Base-by-base conservation (phyloP, 331 rosid genomes). In the Ulmus americana region DNA sequence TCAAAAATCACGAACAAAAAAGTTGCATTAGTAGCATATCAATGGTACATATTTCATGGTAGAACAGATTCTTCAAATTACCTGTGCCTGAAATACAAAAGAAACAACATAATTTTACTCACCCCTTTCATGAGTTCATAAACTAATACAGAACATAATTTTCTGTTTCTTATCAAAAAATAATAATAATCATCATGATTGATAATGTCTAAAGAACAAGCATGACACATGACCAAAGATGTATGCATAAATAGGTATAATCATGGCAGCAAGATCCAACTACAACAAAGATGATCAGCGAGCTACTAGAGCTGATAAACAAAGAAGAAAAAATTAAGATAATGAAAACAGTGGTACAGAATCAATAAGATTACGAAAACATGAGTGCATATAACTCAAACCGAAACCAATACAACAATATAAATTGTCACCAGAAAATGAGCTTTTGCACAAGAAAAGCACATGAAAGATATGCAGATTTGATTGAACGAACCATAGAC, bases 1-100 rank as follows among this genome's bases (percentile, higher is more conserved):
- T 5, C 16, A 46, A 1, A 10, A 39, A 20, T 53, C 48, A 53
- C 53, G 39, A 62, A 10, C 39, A 10, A 16, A 53, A 69, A 63
- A 40, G 45, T 45, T 46, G 64, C 39, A 64, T 18, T 53, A 41
- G 39, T 47, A 65, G 39, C 52, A 57, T 38, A 22, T 41, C 69
- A 66, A 59, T 35, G 44, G 67, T 5, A 60, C 53, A 28, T 22
- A 38, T 63, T 65, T 39, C 42, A 39, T 1, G 60, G 50, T 28
- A 9, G 48, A 60, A 43, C 48, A 47, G 45, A 50, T 54, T 61
- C 59, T 35, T 13, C 51, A 72, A 55, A 63, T 54, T 50, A 9
- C 13, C 44, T 69, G 68, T 42, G 49, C 64, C 67, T 53, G 3
- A 15, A n/a, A 70, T 40, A 63, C 10, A 59, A 59, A 54, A 51